Evolutionary conservation across 768 basidiomycete species (phyloP).

Genomic region (Agaricus blazei): DNA sequence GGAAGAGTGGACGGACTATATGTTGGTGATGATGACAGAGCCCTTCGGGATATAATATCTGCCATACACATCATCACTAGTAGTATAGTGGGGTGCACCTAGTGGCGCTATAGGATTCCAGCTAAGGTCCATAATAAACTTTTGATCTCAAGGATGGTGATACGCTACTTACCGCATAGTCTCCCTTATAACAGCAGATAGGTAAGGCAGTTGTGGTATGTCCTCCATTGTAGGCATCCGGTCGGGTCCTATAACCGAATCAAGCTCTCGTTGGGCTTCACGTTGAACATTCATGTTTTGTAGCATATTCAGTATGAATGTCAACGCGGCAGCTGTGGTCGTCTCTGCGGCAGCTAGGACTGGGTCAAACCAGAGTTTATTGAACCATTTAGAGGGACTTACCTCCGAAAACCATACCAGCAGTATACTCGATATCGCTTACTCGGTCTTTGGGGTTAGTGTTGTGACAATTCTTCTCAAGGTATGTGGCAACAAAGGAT

Average conservation of each 20-base stretch:
- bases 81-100: slow-evolving; percentile 17
- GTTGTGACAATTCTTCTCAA: not conserved
- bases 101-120: not conserved
- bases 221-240: slow-evolving; percentile 9
- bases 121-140: not conserved
- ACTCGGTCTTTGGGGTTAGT: not conserved
- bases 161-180: slow-evolving; percentile 2
- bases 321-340: not conserved
- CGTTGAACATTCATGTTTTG: slow-evolving; percentile 9
- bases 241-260: slow-evolving; percentile 10
- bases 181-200: slow-evolving; percentile 12
- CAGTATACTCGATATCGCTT: not conserved
- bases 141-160: not conserved
- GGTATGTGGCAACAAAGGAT: not conserved
- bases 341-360: not conserved
- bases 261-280: slow-evolving; percentile 12
- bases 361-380: not conserved
- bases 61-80: slow-evolving; percentile 33
- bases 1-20: slow-evolving; percentile 14
- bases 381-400: not conserved
- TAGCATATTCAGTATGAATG: slow-evolving; percentile 9
- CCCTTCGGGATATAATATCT: slow-evolving; percentile 36
- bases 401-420: slow-evolving; percentile 5
- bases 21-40: slow-evolving; percentile 21
- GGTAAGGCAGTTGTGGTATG: slow-evolving; percentile 6